Base-by-base conservation (phyloP, 2,329 filamentous ascomycete species). In the Cytospora chrysosperma region DNA sequence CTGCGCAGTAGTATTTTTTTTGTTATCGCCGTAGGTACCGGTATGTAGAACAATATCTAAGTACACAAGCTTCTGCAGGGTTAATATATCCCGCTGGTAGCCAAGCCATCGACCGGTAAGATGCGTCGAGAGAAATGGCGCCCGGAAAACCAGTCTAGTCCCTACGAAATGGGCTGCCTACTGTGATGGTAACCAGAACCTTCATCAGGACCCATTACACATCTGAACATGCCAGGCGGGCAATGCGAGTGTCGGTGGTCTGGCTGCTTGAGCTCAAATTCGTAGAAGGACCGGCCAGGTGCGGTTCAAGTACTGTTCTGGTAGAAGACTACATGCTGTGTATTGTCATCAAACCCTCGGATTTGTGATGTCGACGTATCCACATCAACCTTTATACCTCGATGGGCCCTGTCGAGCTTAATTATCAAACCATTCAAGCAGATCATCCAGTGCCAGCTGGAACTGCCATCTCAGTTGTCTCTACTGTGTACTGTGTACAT, bases 141-240 rank as follows among this genome's bases (percentile, higher is more conserved):
- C 17, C 40, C 17, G n/a, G 7, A 21, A 43, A n/a, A n/a, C 19
- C 43, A 24, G n/a, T 47, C 43, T 47, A 47, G 40, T 43, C 19
- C n/a, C 40, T n/a, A 43, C 40, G 40, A 10, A 47, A 24, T 55
- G 17, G 12, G 10, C 4, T 5, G 10, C 12, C 6, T 37, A 43
- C 59, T 51, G 51, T 55, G 40, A 61, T 55, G 59, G 24, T 61
- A 40, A 61, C 30, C 13, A 15, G 54, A 19, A 43, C 59, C 27
- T 50, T 34, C 2, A 32, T 24, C 28, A 34, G 34, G 32, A 55
- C 4, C 21, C n/a, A 2, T 34, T 34, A 34, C 15, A 13, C 15
- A 34, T 34, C 2, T 34, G 32, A 34, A 34, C 32, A 13, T 34
- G 32, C 32, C 32, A 34, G 10, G 15, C 10, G 15, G 9, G 10